Conservation (phyloP, 169 alveolate genomes). For the Plasmodium yoelii region DNA sequence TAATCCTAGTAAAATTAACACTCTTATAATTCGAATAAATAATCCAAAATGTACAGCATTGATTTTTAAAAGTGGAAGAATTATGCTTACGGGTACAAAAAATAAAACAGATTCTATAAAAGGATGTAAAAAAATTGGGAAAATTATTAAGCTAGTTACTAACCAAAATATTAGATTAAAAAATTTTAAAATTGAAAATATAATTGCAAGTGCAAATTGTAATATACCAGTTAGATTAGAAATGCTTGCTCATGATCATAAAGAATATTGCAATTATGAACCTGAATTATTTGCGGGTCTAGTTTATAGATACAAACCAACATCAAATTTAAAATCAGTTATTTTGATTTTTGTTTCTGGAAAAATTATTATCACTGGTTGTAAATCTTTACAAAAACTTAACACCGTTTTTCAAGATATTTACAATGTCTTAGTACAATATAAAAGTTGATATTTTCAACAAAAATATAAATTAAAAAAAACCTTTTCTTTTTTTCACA, state of each 20-base stretch:
- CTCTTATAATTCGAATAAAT: constrained; percentile 96
- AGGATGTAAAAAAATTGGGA: constrained; percentile 97
- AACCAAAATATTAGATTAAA: constrained; percentile 88
- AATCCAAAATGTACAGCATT: constrained; percentile 98
- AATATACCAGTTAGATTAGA: constrained; percentile 97
- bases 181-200: constrained; percentile 96
- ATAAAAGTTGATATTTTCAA: constrained; percentile 81
- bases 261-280: constrained; percentile 94
- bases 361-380: constrained; percentile 98
- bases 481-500: too few species aligned
- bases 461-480: not conserved
- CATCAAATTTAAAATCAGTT: constrained; percentile 92
- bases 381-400: constrained; percentile 94
- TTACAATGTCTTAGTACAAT: constrained; percentile 91
- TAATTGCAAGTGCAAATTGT: constrained; percentile 98
- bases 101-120: constrained; percentile 91
- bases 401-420: constrained; percentile 92
- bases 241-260: constrained; percentile 94
- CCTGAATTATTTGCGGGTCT: constrained; percentile 99
- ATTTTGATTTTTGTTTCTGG: constrained; percentile 98
- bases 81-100: constrained; percentile 98
- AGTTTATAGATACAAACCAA: constrained; percentile 81
- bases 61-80: constrained; percentile 95
- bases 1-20: constrained; percentile 96
- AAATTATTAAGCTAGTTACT: constrained; percentile 93